Conservation (phyloP, 495 filamentous ascomycete species). For the Penicillium daleae region DNA sequence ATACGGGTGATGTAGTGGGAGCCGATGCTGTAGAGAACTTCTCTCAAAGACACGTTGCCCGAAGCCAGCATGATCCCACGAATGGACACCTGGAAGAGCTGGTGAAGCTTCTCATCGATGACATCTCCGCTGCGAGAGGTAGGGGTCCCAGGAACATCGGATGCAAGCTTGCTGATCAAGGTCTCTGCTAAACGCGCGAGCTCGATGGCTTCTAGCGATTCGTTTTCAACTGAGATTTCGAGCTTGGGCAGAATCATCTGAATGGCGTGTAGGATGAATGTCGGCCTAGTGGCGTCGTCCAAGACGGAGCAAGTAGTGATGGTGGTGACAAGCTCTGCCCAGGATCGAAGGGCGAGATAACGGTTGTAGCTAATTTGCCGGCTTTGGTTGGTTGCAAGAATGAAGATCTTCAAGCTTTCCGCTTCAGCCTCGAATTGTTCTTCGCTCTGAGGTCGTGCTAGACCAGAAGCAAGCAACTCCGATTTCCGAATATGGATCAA, state of each 20-base stretch:
- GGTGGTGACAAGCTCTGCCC: constrained; percentile 79
- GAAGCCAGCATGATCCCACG: constrained; percentile 72
- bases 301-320: constrained; percentile 78
- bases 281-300: constrained; percentile 64
- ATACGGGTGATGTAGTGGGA: constrained; percentile 81
- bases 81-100: constrained; percentile 84
- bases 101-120: constrained; percentile 84
- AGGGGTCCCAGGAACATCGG: constrained; percentile 48
- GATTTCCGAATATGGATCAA: constrained; percentile 56
- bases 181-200: constrained; percentile 77
- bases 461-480: constrained; percentile 54
- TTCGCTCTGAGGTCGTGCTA: constrained; percentile 60
- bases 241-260: constrained; percentile 86
- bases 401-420: constrained; percentile 55
- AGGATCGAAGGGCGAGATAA: constrained; percentile 69
- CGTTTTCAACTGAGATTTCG: constrained; percentile 68
- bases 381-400: constrained; percentile 71
- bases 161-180: constrained; percentile 73
- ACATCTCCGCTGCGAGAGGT: constrained; percentile 64
- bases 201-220: constrained; percentile 66
- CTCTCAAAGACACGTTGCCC: constrained; percentile 69
- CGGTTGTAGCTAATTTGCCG: constrained; percentile 60
- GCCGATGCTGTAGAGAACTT: constrained; percentile 85
- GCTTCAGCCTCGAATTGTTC: constrained; percentile 62
- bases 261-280: constrained; percentile 80